phyloP scores from a whole-genome alignment of 1,284 basidiomycete species.

The Mycosarcoma maydis region DNA sequence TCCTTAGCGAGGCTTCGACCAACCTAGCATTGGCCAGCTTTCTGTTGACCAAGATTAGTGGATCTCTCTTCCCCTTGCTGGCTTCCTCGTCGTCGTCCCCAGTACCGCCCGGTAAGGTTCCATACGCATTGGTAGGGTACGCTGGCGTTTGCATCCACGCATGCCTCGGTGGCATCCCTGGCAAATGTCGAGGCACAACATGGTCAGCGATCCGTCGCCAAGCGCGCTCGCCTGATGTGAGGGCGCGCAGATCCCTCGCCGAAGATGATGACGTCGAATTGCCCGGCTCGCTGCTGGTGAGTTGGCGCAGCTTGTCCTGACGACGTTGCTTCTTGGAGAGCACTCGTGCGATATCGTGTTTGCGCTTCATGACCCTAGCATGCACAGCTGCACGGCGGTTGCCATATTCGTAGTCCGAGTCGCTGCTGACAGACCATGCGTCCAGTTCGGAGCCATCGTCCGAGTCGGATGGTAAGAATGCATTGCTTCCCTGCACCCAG shows the following conservation, averaged over 20 bases:
- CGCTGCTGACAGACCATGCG: slow-evolving; percentile 42
- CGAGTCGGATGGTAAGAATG: slow-evolving; percentile 49
- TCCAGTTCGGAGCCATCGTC: slow-evolving; percentile 42
- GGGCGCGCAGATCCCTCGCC: slow-evolving; percentile 25
- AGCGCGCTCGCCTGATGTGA: slow-evolving; percentile 39
- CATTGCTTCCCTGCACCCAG: slow-evolving; percentile 20
- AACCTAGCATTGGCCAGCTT: slow-evolving; percentile 57
- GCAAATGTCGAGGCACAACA: slow-evolving; percentile 51
- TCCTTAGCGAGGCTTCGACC: slow-evolving; percentile 52
- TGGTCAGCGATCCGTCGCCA: slow-evolving; percentile 51
- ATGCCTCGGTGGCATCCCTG: slow-evolving; percentile 54
- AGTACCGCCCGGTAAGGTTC: slow-evolving; percentile 10
- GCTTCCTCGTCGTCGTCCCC: slow-evolving; percentile 12
- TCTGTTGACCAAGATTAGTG: slow-evolving; percentile 52
- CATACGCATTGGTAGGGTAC: slow-evolving; percentile 47
- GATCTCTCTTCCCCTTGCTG: slow-evolving; percentile 19
- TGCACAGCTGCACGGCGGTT: slow-evolving; percentile 30
- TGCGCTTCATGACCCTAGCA: slow-evolving; percentile 29
- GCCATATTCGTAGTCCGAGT: slow-evolving; percentile 29
- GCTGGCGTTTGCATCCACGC: slow-evolving; percentile 56
- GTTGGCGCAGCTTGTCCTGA: slow-evolving; percentile 17
- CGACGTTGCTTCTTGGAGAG: slow-evolving; percentile 23
- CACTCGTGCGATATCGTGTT: slow-evolving; percentile 14
- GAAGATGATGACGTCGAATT: slow-evolving; percentile 1
- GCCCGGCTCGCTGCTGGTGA: background rate